A percentile compares a stretch with the other conserved stretches of the same genome.
Evolutionary conservation across 805 yeast species (phyloP).

Genomic region (Starmera amethionina): DNA sequence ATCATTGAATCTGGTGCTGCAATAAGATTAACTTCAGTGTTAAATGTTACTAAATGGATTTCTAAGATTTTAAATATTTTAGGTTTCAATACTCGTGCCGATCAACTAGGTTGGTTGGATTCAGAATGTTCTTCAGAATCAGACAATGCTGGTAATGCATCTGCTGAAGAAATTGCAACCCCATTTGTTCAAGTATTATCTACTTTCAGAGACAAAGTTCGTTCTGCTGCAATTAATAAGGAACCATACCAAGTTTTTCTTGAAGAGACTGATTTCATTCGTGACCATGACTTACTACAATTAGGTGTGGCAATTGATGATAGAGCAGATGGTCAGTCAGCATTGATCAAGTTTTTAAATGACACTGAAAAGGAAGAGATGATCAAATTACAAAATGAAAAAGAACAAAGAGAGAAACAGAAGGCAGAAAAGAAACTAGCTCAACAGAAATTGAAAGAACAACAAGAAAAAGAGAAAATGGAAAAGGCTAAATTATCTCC

Average conservation of each 20-base stretch:
- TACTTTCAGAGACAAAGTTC: conserved; percentile 71
- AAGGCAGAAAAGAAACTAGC: conserved; percentile 51
- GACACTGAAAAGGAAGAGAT: conserved; percentile 61
- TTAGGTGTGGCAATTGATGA: conserved; percentile 86
- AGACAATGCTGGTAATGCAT: conserved; percentile 1
- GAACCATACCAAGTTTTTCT: conserved; percentile 45
- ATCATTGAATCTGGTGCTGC: conserved; percentile 43
- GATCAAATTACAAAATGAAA: conserved; percentile 44
- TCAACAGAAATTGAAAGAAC: conserved; percentile 43
- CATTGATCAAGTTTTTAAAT: conserved; percentile 74
- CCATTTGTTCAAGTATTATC: conserved; percentile 78
- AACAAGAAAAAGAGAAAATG: conserved; percentile 50
- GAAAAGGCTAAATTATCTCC: conserved; percentile 68
- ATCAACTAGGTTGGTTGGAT: conserved; percentile 75
- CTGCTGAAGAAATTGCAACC: conserved; percentile 57
- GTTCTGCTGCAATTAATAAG: conserved; percentile 59
- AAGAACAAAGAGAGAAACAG: conserved; percentile 42
- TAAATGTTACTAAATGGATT: conserved; percentile 57
- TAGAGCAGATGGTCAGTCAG: conserved; percentile 65
- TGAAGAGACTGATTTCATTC: conserved; percentile 60
- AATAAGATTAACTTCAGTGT: conserved; percentile 54
- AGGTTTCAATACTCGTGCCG: conserved; percentile 67
- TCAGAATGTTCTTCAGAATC: conserved; percentile 15
- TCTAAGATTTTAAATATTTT: conserved; percentile 59
- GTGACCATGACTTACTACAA: conserved; percentile 61